Evolutionary conservation across 176 grass and related monocot species (phyloP).

Genomic region (Paspalum notatum): DNA sequence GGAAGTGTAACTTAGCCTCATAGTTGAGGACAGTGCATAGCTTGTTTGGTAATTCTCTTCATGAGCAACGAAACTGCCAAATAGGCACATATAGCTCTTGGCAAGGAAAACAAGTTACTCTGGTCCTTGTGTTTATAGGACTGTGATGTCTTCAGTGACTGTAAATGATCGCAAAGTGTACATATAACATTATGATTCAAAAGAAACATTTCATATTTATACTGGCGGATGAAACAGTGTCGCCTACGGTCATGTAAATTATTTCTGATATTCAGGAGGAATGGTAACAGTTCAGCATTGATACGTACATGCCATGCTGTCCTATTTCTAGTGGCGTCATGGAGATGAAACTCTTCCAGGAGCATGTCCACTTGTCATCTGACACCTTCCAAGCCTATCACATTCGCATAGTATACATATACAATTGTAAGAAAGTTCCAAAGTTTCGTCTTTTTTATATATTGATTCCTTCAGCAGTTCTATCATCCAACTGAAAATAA

Average conservation of each 20-base stretch:
- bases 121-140: not conserved
- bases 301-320: not conserved
- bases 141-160: not conserved
- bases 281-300: not conserved
- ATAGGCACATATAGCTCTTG: not conserved
- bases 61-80: conserved; percentile 6
- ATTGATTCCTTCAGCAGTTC: not conserved
- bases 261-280: not conserved
- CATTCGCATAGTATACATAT: not conserved
- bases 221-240: not conserved
- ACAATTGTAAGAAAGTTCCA: not conserved
- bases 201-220: not conserved
- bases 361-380: not conserved
- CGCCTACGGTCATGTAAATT: not conserved
- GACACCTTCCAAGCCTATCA: not conserved
- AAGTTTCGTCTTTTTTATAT: not conserved
- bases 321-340: not conserved
- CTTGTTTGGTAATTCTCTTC: conserved; percentile 11
- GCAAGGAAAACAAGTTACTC: not conserved
- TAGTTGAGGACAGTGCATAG: conserved; percentile 19
- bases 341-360: not conserved
- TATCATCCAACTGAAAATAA: not conserved
- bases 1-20: conserved; percentile 15
- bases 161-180: not conserved
- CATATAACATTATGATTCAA: conserved; percentile 1